phyloP scores from a whole-genome alignment of 768 basidiomycete species.

The Phlegmacium glaucopus region DNA sequence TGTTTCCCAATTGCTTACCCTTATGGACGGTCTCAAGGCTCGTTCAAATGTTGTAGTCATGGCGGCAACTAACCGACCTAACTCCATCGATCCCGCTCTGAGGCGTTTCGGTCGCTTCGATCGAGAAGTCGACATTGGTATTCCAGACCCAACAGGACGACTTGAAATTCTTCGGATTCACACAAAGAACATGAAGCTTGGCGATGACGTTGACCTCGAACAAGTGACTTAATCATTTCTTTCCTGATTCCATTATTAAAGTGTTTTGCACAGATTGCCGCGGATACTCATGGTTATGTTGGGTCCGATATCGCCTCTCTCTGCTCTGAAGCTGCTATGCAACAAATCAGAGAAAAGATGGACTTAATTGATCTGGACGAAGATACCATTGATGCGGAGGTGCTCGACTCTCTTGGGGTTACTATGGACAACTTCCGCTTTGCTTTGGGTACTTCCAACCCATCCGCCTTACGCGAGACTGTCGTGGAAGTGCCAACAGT shows the following conservation, averaged over 20 bases:
- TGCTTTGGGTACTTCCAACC: constrained; percentile 95
- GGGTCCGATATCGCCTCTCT: constrained; percentile 97
- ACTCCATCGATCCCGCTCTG: constrained; percentile 98
- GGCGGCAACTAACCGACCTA: constrained; percentile 98
- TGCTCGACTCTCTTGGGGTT: constrained; percentile 96
- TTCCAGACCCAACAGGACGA: constrained; percentile 98
- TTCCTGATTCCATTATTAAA: not conserved
- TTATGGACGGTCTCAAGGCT: constrained; percentile 99
- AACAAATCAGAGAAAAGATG: constrained; percentile 99
- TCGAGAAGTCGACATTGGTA: constrained; percentile 98
- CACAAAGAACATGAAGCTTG: constrained; percentile 99
- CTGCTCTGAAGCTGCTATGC: constrained; percentile 99
- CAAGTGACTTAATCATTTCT: constrained; percentile 47
- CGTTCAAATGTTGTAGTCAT: constrained; percentile 99
- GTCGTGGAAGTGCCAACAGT: constrained; percentile 99
- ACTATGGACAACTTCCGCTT: constrained; percentile 99
- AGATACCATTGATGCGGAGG: constrained; percentile 99
- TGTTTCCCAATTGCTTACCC: constrained; percentile 95
- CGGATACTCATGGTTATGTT: constrained; percentile 99
- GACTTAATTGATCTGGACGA: constrained; percentile 93
- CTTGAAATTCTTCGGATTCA: constrained; percentile 98
- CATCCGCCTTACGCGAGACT: constrained; percentile 97
- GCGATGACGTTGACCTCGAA: constrained; percentile 95
- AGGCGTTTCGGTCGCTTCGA: constrained; percentile 99
- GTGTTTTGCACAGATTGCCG: constrained; percentile 69